Evolutionary conservation across 371 early-diverging fungal genomes (phyloP).

Genomic region (Circinella umbellata): DNA sequence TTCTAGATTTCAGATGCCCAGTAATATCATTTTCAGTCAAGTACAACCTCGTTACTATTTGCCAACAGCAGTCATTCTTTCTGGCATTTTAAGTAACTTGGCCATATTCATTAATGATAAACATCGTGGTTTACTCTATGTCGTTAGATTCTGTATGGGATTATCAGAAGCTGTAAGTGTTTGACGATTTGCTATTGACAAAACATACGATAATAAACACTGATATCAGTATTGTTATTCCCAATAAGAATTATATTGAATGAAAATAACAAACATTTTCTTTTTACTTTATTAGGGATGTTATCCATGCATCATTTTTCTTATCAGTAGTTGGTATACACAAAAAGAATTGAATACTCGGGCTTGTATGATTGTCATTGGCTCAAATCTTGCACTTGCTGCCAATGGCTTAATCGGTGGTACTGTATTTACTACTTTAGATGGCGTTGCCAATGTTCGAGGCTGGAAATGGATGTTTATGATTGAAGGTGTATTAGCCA

Average conservation of each 20-base stretch:
- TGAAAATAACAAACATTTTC: background rate
- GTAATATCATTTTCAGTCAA: constrained; percentile 13
- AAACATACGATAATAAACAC: background rate
- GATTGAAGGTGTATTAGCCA: constrained; percentile 8
- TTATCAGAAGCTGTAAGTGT: constrained; percentile 14
- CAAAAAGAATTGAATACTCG: constrained; percentile 12
- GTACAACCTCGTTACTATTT: constrained; percentile 8
- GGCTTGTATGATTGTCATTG: constrained; percentile 12
- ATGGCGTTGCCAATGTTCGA: background rate
- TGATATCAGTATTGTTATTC: background rate
- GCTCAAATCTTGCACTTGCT: background rate
- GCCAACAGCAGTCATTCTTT: constrained; percentile 6
- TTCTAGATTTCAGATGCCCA: constrained; percentile 16
- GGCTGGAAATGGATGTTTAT: constrained; percentile 17
- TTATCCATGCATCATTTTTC: constrained; percentile 18
- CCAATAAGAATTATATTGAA: background rate
- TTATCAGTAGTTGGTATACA: constrained; percentile 12
- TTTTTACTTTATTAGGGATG: constrained; percentile 3
- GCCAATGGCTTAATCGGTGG: constrained; percentile 11
- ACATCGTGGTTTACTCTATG: constrained; percentile 6
- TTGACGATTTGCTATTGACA: background rate
- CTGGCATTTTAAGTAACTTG: constrained; percentile 9
- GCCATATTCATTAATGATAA: constrained; percentile 2
- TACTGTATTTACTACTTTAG: constrained; percentile 2
- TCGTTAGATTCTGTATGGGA: constrained; percentile 6